Conservation (phyloP, 768 basidiomycete species). For the Hemileccinum impolitum region DNA sequence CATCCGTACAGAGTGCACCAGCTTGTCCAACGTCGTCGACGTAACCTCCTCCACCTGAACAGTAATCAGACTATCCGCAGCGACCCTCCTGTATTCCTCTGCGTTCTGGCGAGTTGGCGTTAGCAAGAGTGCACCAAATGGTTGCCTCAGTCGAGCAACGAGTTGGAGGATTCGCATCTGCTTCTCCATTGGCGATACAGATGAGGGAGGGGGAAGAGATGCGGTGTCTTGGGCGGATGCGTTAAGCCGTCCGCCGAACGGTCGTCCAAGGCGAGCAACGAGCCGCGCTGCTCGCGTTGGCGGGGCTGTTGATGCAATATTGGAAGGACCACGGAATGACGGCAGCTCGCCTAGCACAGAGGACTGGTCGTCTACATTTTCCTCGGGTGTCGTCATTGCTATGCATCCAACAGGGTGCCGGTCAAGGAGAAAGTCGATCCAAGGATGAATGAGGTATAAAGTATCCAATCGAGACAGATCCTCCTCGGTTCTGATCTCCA, state of each 20-base stretch:
- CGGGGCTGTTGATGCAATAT: too few species aligned
- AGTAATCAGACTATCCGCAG: constrained; percentile 6
- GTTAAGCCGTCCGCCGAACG: background rate
- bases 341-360: background rate
- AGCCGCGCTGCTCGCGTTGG: background rate
- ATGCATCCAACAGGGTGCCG: background rate
- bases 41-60: constrained; percentile 6
- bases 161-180: background rate
- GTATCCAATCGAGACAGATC: background rate
- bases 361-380: background rate
- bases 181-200: background rate
- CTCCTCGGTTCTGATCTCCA: background rate
- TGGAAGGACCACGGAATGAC: background rate
- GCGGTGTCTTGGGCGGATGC: background rate
- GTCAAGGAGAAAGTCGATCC: constrained; percentile 10
- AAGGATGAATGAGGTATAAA: constrained; percentile 7
- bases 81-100: constrained; percentile 9
- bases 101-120: background rate
- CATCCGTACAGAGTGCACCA: background rate
- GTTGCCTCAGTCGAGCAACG: constrained; percentile 4
- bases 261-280: background rate
- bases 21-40: background rate
- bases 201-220: background rate
- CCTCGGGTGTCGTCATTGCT: too few species aligned
- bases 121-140: constrained; percentile 10